Percentiles rank a stretch among this genome's conserved stretches.
Evolutionary conservation across 2,329 filamentous ascomycete species (phyloP).

Genomic region (Trichothecium sympodiale): DNA sequence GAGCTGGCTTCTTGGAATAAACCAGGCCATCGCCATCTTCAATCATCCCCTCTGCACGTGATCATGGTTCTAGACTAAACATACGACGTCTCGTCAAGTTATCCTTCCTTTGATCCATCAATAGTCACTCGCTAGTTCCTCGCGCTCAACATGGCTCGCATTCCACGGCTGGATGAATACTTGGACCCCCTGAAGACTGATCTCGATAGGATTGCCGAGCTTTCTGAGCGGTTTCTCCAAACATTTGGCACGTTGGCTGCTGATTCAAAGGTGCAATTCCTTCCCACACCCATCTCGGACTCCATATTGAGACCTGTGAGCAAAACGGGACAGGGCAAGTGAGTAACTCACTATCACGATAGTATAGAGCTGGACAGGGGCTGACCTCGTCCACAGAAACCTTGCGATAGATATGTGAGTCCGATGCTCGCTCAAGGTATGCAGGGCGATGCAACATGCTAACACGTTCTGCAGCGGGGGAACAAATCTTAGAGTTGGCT

Average conservation of each 20-base stretch:
- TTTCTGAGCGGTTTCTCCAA: slow-evolving; percentile 34
- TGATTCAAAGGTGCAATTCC: slow-evolving; percentile 42
- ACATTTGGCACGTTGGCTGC: slow-evolving; percentile 40
- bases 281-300: slow-evolving; percentile 51
- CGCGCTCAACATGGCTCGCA: neutral
- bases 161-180: slow-evolving; percentile 27
- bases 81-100: too few species aligned
- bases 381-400: slow-evolving; percentile 28
- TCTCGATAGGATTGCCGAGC: slow-evolving; percentile 27
- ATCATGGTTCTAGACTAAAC: neutral
- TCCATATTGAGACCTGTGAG: slow-evolving; percentile 40
- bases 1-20: too few species aligned
- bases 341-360: slow-evolving; percentile 17
- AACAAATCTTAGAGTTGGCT: slow-evolving; percentile 57
- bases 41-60: too few species aligned
- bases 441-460: too few species aligned
- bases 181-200: slow-evolving; percentile 40
- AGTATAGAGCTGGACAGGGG: neutral
- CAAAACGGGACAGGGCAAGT: slow-evolving; percentile 34
- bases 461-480: slow-evolving; percentile 41
- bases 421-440: too few species aligned
- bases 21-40: too few species aligned
- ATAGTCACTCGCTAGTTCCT: too few species aligned
- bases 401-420: slow-evolving; percentile 56
- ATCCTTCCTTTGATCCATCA: too few species aligned